Evolutionary conservation across 176 grass and related monocot genomes (phyloP), one percentile per base, ranked within the genome.

Genomic region (Typha latifolia): DNA sequence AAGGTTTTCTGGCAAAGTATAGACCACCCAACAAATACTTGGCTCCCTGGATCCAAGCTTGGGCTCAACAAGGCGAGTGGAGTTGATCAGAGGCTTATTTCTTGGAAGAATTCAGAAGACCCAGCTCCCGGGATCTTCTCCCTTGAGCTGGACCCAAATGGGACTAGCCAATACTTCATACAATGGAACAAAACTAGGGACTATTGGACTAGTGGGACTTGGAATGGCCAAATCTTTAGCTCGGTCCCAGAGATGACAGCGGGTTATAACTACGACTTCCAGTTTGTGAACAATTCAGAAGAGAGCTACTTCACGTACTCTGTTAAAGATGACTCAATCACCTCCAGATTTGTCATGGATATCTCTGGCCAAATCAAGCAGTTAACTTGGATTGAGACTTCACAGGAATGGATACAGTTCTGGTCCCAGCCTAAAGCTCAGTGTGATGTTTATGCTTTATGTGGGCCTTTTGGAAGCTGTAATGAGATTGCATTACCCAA

Each of bases 1-100:
- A 69, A n/a, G 4, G 16, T 89, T 19, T 86, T 86, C 19, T 91
- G 92, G 92, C 77, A 73, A 71, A 96, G 92, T 81, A 78, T 91
- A 5, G 85, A 96, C 16, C 31, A 96, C 66, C 92, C 82, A 0
- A 82, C 85, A 4, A 49, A 91, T 53, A 91, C 92, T 10, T 91
- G 85, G 92, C 83, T 96, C 51, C 92, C 88, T 0, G 66, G 80
- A 10, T 61, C 31, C 64, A 96, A 96, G 76, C 77, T 96, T 6
- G 69, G 80, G 7, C 55, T 89, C 63, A 89, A 89, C 79, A 96
- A 89, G 81, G 53, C 34, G 67, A 89, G 85, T 9, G 61, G 73
- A n/a, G 14, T 69, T 4, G 77, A 48, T 72, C 88, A 91, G 79
- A 71, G 78, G 48, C 83, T 91, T 64, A 57, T 82, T 47, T 47